Evolutionary conservation across 2,329 filamentous ascomycete genomes (phyloP), one percentile per base, ranked within the genome.

Genomic region (Aspergillus tanneri): DNA sequence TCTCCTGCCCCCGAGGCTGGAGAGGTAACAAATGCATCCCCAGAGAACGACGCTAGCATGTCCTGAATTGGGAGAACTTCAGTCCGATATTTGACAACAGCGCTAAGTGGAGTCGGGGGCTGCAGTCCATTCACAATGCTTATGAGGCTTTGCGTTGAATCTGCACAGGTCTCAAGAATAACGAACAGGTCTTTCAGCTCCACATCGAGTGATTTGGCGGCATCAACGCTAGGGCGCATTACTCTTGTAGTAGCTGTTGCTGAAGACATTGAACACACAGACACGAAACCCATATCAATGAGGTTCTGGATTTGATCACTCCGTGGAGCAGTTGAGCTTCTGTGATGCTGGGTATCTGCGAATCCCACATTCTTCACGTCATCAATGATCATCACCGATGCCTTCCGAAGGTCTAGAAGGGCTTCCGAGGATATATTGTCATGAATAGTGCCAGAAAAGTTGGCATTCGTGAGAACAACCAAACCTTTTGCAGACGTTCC

Each of bases 71-170:
- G 90, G 50, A 96, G 84, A 3, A 95, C 81, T 52, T 92, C 83
- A 0, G 91, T 96, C 27, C 88, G 82, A 67, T 95, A 99, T 64
- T 93, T 93, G 55, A 85, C 82, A 57, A 87, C 85, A 52, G 86
- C 89, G 61, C 82, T 92, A 1, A 91, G 90, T 0, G 90, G 86
- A 6, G 83, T 85, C 1, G 93, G 92, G 4, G 92, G 93, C 28
- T 85, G 84, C 4, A 99, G 77, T 0, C 87, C 90, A 60, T 87
- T 89, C 12, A 91, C 72, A 34, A 95, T 79, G 2, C 81, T 79
- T 43, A 96, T 86, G 11, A 99, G 77, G 0, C 93, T 99, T 66
- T 96, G 90, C 0, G 90, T 97, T 2, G 93, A 99, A 69, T 99
- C 93, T 23, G 93, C 93, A 62, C 95, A 99, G 1, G 91, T 95